Evolutionary conservation across 2,329 filamentous ascomycete genomes (phyloP).

Genomic region (Podosphaera aphanis): DNA sequence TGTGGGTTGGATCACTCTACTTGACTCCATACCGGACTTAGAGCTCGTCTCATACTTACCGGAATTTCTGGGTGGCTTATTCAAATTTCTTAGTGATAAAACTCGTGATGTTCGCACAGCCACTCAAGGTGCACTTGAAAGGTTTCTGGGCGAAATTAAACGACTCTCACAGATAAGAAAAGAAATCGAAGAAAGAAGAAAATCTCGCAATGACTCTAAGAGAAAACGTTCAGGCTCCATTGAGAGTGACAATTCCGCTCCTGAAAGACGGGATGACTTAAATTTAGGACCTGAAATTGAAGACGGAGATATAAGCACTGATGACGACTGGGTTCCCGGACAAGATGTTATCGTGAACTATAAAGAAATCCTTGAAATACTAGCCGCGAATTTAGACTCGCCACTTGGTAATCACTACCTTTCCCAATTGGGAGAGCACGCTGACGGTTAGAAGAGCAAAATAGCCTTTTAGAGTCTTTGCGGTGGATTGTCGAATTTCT

Average conservation of each 20-base stretch:
- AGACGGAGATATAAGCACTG: conserved; percentile 37
- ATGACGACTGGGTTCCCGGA: conserved; percentile 91
- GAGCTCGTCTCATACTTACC: conserved; percentile 85
- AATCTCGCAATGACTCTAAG: conserved; percentile 35
- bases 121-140: conserved; percentile 70
- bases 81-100: conserved; percentile 78
- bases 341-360: conserved; percentile 93
- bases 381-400: conserved; percentile 72
- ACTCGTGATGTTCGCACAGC: conserved; percentile 88
- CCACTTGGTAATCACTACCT: conserved; percentile 34
- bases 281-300: conserved; percentile 31
- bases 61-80: conserved; percentile 68
- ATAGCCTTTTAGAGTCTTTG: conserved; percentile 72
- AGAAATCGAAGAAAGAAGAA: conserved; percentile 69
- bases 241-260: conserved; percentile 32
- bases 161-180: conserved; percentile 83
- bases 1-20: conserved; percentile 81
- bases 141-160: conserved; percentile 82
- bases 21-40: conserved; percentile 90
- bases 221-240: conserved; percentile 46
- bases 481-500: conserved; percentile 93
- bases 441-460: conserved; percentile 40
- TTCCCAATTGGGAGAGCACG: background rate
- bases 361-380: conserved; percentile 70
- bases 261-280: conserved; percentile 34